Percentiles rank a stretch among this genome's conserved stretches.
phyloP scores from a whole-genome alignment of 257 asterid genomes.

The Nicotiana benthamiana region DNA sequence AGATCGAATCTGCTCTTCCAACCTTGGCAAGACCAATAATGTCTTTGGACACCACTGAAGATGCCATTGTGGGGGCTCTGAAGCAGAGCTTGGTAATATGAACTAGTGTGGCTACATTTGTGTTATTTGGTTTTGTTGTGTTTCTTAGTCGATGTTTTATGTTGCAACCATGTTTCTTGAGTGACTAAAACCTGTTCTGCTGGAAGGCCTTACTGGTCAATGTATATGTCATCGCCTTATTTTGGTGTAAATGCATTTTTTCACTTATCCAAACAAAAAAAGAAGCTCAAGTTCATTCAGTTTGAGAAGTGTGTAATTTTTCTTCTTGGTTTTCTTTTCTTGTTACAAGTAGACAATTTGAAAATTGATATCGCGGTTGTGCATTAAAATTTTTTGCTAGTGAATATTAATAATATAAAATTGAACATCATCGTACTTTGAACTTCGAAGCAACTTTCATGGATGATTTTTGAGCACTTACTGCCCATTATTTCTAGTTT shows the following conservation, averaged over 20 bases:
- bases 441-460: background rate
- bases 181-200: background rate
- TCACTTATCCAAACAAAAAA: too few species aligned
- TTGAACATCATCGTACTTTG: background rate
- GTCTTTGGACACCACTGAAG: conserved; percentile 93
- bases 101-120: background rate
- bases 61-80: conserved; percentile 83
- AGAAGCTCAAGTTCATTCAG: background rate
- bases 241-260: too few species aligned
- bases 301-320: background rate
- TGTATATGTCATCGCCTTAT: background rate
- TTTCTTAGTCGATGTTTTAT: background rate
- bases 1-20: conserved; percentile 97
- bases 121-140: background rate
- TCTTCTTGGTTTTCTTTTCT: background rate
- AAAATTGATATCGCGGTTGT: background rate
- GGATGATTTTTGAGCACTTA: background rate
- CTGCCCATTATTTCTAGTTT: background rate
- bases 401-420: background rate
- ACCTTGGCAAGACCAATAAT: conserved; percentile 86
- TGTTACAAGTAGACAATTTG: background rate
- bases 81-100: conserved; percentile 86
- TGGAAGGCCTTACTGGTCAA: background rate
- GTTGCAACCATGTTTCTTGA: background rate
- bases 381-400: background rate